Conservation (phyloP, 805 yeast genomes). For the Saturnispora gosingensis region DNA sequence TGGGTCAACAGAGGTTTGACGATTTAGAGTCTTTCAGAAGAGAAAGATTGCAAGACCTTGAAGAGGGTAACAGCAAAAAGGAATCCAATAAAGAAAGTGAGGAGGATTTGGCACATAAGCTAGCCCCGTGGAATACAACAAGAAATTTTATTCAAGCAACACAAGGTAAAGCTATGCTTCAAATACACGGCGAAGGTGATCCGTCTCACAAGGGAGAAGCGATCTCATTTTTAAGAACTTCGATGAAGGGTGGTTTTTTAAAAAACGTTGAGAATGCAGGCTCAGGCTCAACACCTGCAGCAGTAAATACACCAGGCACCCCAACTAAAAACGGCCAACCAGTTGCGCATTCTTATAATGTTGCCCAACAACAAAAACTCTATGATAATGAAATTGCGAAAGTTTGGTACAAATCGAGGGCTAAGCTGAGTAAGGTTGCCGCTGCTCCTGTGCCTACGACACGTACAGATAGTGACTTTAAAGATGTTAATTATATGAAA, state of each 20-base stretch:
- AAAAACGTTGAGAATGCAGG: constrained; percentile 18
- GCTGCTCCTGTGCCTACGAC: constrained; percentile 19
- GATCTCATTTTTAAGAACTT: constrained; percentile 76
- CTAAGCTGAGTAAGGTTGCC: constrained; percentile 37
- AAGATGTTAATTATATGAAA: constrained; percentile 30
- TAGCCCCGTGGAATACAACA: constrained; percentile 92
- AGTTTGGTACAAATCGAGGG: constrained; percentile 83
- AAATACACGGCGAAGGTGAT: constrained; percentile 89
- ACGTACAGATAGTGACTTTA: constrained; percentile 17
- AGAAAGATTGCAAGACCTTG: constrained; percentile 27
- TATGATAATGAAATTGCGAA: constrained; percentile 84
- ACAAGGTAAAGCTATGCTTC: constrained; percentile 95
- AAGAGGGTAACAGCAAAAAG: constrained; percentile 13
- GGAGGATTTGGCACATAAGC: constrained; percentile 67
- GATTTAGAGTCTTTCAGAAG: constrained; percentile 56
- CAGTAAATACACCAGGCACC: constrained; percentile 7
- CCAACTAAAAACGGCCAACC: constrained; percentile 31
- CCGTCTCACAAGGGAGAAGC: constrained; percentile 89
- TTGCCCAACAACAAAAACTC: constrained; percentile 78
- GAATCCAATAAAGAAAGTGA: constrained; percentile 33
- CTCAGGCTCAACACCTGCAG: constrained; percentile 14
- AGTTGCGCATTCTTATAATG: constrained; percentile 63
- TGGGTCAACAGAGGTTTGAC: constrained; percentile 80
- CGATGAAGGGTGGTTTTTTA: constrained; percentile 89
- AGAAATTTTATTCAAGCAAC: constrained; percentile 87